phyloP scores from a whole-genome alignment of 352 stramenopile genomes.

The Phytophthora pini region DNA sequence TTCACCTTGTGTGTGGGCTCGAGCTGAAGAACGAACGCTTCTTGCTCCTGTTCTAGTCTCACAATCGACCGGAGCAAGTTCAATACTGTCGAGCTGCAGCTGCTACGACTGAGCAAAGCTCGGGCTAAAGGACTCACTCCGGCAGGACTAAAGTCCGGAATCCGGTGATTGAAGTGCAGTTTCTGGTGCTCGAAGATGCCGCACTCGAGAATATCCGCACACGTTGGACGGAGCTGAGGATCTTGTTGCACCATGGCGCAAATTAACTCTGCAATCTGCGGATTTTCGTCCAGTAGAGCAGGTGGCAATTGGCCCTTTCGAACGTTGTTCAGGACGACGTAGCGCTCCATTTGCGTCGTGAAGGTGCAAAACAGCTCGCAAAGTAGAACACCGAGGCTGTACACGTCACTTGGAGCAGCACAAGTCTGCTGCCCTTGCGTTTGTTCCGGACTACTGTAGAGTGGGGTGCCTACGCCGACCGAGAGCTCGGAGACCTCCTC shows the following conservation, averaged over 20 bases:
- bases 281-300: constrained; percentile 40
- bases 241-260: constrained; percentile 60
- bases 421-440: constrained; percentile 45
- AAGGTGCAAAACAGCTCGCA: constrained; percentile 83
- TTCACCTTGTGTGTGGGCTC: constrained; percentile 13
- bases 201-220: constrained; percentile 48
- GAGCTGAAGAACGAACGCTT: constrained; percentile 20
- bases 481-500: constrained; percentile 59
- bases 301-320: constrained; percentile 50
- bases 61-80: constrained; percentile 33
- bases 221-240: constrained; percentile 46
- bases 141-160: constrained; percentile 3
- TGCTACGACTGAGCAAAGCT: constrained; percentile 9
- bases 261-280: constrained; percentile 56
- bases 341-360: constrained; percentile 82
- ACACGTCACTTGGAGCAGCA: constrained; percentile 70
- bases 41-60: constrained; percentile 32
- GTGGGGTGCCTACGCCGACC: constrained; percentile 66
- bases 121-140: constrained; percentile 11
- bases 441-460: constrained; percentile 84
- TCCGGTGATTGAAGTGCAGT: constrained; percentile 17
- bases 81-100: constrained; percentile 21
- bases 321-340: constrained; percentile 56
- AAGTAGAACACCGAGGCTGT: constrained; percentile 75
- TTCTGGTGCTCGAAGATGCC: constrained; percentile 40